These are phyloP conservation scores for Neurospora sp. DNA, from an alignment of 495 filamentous ascomycete species.

Conservation along the genomic window DNA sequence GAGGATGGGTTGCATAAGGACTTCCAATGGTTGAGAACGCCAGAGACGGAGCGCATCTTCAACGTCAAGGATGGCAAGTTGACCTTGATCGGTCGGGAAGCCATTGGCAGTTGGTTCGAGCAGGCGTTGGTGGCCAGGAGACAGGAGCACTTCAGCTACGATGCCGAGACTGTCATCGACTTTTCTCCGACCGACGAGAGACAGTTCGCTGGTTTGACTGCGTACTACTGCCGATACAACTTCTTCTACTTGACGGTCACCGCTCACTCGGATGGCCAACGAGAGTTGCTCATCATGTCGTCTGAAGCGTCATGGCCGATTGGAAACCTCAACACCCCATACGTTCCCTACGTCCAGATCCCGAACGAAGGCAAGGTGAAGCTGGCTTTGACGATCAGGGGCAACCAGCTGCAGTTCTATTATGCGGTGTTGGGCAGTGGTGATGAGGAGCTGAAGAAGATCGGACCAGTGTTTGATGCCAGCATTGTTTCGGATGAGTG, in stretches of 20 bases:
- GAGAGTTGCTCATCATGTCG: constrained; percentile 41
- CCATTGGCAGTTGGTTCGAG: constrained; percentile 46
- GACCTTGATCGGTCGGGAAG: constrained; percentile 38
- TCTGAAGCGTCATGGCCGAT: constrained; percentile 43
- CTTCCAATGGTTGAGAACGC: constrained; percentile 49
- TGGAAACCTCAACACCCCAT: constrained; percentile 27
- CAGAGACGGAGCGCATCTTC: constrained; percentile 45
- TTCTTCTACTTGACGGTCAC: constrained; percentile 49
- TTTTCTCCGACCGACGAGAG: constrained; percentile 43
- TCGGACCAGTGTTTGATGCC: constrained; percentile 43
- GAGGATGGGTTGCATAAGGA: constrained; percentile 34
- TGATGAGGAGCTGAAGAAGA: constrained; percentile 32
- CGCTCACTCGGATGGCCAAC: constrained; percentile 42
- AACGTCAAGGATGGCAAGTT: constrained; percentile 26
- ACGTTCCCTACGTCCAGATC: constrained; percentile 28
- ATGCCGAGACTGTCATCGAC: constrained; percentile 44
- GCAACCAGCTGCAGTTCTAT: constrained; percentile 39
- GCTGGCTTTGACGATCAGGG: constrained; percentile 37
- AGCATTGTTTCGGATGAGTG: constrained; percentile 47
- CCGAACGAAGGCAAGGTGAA: constrained; percentile 42
- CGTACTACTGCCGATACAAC: constrained; percentile 49
- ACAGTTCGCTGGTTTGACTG: constrained; percentile 47
- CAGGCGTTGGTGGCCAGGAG: constrained; percentile 44
- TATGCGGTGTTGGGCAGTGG: constrained; percentile 31
- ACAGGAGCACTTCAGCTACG: constrained; percentile 46